These are phyloP conservation scores for Starmerella floris DNA, from an alignment of 805 yeast species.

Conservation along the genomic window DNA sequence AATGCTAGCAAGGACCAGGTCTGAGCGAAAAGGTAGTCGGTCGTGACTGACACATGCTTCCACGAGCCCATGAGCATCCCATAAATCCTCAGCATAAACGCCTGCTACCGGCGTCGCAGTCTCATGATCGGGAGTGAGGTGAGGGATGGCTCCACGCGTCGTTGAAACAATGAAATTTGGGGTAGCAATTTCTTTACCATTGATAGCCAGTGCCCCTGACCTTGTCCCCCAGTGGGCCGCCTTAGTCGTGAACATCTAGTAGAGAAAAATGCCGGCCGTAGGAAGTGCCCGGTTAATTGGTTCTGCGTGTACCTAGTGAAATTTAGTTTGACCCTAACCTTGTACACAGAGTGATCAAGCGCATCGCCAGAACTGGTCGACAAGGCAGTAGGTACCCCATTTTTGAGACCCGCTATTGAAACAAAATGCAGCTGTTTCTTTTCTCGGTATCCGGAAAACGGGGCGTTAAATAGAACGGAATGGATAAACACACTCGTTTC, in stretches of 20 bases:
- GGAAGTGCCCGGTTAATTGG: no score
- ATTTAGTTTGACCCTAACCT: no score
- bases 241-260: slow-evolving; percentile 17
- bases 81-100: slow-evolving; percentile 30
- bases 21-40: slow-evolving; percentile 23
- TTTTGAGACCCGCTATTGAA: no score
- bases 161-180: slow-evolving; percentile 29
- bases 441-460: no score
- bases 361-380: no score
- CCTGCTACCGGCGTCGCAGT: slow-evolving; percentile 21
- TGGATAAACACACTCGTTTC: no score
- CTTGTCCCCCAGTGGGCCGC: slow-evolving; percentile 20
- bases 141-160: slow-evolving; percentile 32
- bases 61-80: slow-evolving; percentile 23
- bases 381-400: no score
- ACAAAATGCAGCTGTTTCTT: no score
- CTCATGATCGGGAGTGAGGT: slow-evolving; percentile 32
- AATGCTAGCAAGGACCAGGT: slow-evolving; percentile 23
- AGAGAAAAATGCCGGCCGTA: no score
- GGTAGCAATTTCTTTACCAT: slow-evolving; percentile 22
- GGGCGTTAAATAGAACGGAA: no score
- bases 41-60: slow-evolving; percentile 11
- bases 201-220: slow-evolving; percentile 17
- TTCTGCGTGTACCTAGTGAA: no score
- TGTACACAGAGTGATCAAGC: no score